Evolutionary conservation across 2,329 filamentous ascomycete species (phyloP).

Genomic region (Colletotrichum agaves): DNA sequence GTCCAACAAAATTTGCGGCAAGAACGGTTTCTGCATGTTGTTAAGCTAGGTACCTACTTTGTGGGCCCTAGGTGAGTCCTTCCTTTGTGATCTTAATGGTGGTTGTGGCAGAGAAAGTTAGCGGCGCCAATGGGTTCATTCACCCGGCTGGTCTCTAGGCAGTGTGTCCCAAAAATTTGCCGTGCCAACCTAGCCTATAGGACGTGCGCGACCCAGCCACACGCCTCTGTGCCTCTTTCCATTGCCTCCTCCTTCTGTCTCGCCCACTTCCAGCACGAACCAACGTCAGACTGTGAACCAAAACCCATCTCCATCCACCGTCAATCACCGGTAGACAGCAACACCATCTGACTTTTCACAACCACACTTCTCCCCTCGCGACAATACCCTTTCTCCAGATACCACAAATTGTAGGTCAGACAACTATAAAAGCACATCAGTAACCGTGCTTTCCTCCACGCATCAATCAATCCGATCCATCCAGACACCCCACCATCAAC

Average conservation of each 20-base stretch:
- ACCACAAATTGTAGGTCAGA: too few species aligned
- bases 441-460: background rate
- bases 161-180: background rate
- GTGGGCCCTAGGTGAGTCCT: background rate
- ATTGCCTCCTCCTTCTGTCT: background rate
- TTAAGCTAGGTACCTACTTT: background rate
- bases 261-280: conserved; percentile 8
- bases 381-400: background rate
- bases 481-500: background rate
- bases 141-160: conserved; percentile 25
- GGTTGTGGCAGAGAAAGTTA: background rate
- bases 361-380: background rate
- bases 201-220: background rate
- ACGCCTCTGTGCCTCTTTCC: background rate
- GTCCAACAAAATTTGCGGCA: background rate
- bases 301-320: conserved; percentile 19
- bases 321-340: background rate
- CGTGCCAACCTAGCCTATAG: conserved; percentile 4
- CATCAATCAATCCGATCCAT: background rate
- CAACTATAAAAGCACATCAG: too few species aligned
- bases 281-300: conserved; percentile 25
- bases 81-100: conserved; percentile 9
- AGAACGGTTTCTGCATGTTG: background rate
- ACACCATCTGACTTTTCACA: background rate
- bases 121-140: background rate